Evolutionary conservation across 2,329 filamentous ascomycete species (phyloP).

Genomic region (Sporothrix dimorphospora): DNA sequence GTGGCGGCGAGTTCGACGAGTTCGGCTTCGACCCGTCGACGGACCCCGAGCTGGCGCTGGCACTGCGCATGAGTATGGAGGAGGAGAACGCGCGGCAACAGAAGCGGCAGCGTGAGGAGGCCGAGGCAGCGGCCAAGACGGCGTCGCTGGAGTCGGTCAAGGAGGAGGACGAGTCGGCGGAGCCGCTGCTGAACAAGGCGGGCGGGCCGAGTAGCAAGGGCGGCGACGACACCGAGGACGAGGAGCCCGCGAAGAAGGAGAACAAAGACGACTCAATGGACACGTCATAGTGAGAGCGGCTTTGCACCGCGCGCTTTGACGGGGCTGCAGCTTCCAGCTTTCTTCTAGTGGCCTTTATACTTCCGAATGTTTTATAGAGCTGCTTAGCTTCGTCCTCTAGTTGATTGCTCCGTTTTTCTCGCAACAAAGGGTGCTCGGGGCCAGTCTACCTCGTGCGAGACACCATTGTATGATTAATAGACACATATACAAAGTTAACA

Average conservation of each 20-base stretch:
- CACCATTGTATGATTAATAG: slow-evolving; percentile 30
- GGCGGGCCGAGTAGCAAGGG: slow-evolving; percentile 66
- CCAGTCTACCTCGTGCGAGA: slow-evolving; percentile 8
- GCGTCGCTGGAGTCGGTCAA: slow-evolving; percentile 73
- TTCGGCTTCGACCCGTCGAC: slow-evolving; percentile 89
- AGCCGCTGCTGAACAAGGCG: slow-evolving; percentile 62
- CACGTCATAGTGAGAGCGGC: slow-evolving; percentile 62
- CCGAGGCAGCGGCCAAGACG: slow-evolving; percentile 57
- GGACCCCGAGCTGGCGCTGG: slow-evolving; percentile 92
- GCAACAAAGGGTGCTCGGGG: background rate
- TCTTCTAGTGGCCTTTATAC: background rate
- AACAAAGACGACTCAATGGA: slow-evolving; percentile 74
- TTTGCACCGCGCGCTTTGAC: background rate
- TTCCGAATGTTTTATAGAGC: background rate
- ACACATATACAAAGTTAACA: slow-evolving; percentile 20
- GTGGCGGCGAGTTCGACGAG: slow-evolving; percentile 68
- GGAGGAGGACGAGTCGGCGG: slow-evolving; percentile 71
- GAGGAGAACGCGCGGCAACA: slow-evolving; percentile 95
- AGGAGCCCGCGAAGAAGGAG: slow-evolving; percentile 50
- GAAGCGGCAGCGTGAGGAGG: slow-evolving; percentile 77
- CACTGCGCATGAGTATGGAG: slow-evolving; percentile 95
- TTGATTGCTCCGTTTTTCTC: background rate
- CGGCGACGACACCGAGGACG: slow-evolving; percentile 45
- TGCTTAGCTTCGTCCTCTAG: background rate
- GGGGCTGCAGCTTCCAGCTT: background rate